Evolutionary conservation across 2,329 filamentous ascomycete genomes (phyloP), one percentile per base, ranked within the genome.

Genomic region (Fusarium clavum): DNA sequence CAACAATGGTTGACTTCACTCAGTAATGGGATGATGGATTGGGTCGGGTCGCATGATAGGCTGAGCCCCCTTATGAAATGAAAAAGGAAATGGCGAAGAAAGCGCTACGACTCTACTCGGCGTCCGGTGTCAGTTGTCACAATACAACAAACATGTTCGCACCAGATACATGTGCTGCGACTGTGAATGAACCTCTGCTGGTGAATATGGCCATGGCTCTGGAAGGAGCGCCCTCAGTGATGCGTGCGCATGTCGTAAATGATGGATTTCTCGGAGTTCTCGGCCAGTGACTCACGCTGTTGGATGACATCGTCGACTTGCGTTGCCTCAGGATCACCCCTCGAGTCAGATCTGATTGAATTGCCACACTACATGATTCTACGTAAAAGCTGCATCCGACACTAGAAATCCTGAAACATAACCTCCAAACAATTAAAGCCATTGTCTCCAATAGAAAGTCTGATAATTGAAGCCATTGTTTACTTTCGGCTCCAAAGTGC

Each of bases 61-160:
- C 78, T 79, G 77, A 79, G 79, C 76, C 72, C 72, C 67, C 72
- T 73, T 77, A 70, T 56, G 68, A 58, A 74, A 72, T 69, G 60
- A 52, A 67, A 75, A 76, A 75, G 70, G 65, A 69, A 59, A 69
- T 70, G 76, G 78, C 77, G 74, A 81, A 73, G 79, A 80, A 47
- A 79, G 79, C 79, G 72, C 78, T 74, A 76, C 75, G 78, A 72
- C 78, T 75, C 77, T 72, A 77, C 75, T 76, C 73, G 79, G 80
- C 80, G 80, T 81, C 79, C 74, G 79, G 80, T 81, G 79, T 81
- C 79, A 75, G 80, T 80, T 75, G 76, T 81, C 77, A 64, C 59
- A 81, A 81, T 81, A 79, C 70, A 80, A 79, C 72, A 78, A 70
- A 76, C 72, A 78, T 77, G 73, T 78, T 75, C 73, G 73, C 77